Evolutionary conservation across 352 stramenopile genomes (phyloP), one percentile per base, ranked within the genome.

Genomic region (Phytophthora capsici): DNA sequence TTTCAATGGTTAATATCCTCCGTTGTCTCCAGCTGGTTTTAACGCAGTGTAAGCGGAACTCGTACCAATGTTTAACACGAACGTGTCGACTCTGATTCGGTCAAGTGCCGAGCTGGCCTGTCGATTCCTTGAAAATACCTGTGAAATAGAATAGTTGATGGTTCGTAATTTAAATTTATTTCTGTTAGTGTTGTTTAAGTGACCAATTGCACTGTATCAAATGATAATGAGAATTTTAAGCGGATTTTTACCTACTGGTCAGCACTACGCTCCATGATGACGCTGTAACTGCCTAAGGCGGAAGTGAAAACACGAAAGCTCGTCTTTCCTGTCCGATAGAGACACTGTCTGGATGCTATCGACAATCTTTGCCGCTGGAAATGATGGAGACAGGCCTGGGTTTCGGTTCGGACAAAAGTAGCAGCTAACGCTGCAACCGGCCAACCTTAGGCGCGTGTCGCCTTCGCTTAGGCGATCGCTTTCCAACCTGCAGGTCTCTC

Each of bases 321-420:
- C 14, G 58, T 48, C 58, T 71, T 63, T 61, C 63, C 25, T 22
- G 25, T 36, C 20, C 13, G 28, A 30, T 48, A n/a, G 26, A 40
- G 54, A 19, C 34, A 57, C 40, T 64, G 46, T 69, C 54, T 58
- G 62, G 19, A 66, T 49, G 6, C 17, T 34, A n/a, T 41, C 20
- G 30, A 30, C 19, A 26, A 22, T 26, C 12, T 25, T 26, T 25
- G 6, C 4, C 7, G 13, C 25, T 14, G 51, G 32, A 63, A 49
- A 25, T 14, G 7, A 17, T 25, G 62, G 14, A 56, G 34, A 64
- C 20, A 53, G 61, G 53, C 45, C 6, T 26, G 28, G 53, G 30
- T 26, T 44, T 71, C 56, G 47, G 63, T 61, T 71, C 63, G 41
- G 63, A n/a, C n/a, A n/a, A n/a, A n/a, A n/a, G n/a, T n/a, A n/a